These are phyloP conservation scores for Yamadazyma tumulicola DNA, from an alignment of 805 yeast species.

Conservation along the genomic window DNA sequence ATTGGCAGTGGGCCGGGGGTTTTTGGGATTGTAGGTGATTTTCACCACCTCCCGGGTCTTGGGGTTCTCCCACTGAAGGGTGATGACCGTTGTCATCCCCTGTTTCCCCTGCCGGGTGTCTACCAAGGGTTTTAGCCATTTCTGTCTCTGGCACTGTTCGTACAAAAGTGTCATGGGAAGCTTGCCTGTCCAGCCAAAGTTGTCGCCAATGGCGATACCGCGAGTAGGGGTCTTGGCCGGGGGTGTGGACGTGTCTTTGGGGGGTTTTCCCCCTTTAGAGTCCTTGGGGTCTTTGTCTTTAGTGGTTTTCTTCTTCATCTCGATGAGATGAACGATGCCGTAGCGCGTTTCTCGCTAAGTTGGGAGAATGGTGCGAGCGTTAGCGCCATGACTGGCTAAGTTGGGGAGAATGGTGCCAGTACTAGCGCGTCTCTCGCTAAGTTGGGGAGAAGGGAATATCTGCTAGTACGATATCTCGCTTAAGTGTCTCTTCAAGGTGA, in stretches of 20 bases:
- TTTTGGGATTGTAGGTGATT: constrained; percentile 52
- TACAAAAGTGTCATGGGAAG: constrained; percentile 81
- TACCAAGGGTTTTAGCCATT: constrained; percentile 85
- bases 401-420: too few species aligned
- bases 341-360: too few species aligned
- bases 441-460: too few species aligned
- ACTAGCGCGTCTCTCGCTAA: too few species aligned
- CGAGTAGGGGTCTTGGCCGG: constrained; percentile 29
- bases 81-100: constrained; percentile 66
- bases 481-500: too few species aligned
- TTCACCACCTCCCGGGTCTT: constrained; percentile 67
- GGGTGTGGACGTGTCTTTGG: neutral
- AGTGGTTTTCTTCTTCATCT: constrained; percentile 5
- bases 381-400: too few species aligned
- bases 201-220: constrained; percentile 46
- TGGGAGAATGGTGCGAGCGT: too few species aligned
- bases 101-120: constrained; percentile 50
- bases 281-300: constrained; percentile 1
- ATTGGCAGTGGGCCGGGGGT: constrained; percentile 73
- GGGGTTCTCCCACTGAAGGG: constrained; percentile 71
- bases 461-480: too few species aligned
- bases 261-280: constrained; percentile 1
- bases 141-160: constrained; percentile 81
- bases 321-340: too few species aligned
- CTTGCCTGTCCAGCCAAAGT: constrained; percentile 91